A percentile compares a stretch with the other conserved stretches of the same genome.
Evolutionary conservation across 2,329 filamentous ascomycete species (phyloP).

Genomic region (Pseudocercospora fuligena): DNA sequence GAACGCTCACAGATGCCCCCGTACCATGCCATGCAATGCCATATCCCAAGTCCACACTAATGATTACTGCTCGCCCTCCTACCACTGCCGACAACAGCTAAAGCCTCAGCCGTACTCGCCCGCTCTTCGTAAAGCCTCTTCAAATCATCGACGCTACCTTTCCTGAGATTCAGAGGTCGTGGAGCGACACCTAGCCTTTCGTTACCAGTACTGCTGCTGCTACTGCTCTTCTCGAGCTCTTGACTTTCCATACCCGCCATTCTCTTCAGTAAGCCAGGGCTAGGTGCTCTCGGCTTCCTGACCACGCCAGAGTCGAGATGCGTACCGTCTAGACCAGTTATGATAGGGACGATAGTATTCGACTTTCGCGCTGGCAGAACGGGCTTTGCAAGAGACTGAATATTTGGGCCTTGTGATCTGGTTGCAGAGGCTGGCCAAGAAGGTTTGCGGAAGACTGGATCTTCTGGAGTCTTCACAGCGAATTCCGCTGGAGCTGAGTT

Average conservation of each 20-base stretch:
- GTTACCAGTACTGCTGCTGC: slow-evolving; percentile 7
- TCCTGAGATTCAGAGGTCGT: slow-evolving; percentile 48
- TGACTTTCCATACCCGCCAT: slow-evolving; percentile 51
- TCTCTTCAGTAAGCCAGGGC: slow-evolving; percentile 50
- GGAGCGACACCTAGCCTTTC: slow-evolving; percentile 29
- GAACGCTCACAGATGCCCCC: not conserved
- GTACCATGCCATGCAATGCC: not conserved
- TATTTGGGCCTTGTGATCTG: slow-evolving; percentile 21
- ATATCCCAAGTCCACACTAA: not conserved
- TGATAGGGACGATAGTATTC: slow-evolving; percentile 24
- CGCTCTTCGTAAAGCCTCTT: slow-evolving; percentile 55
- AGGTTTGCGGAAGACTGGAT: slow-evolving; percentile 39
- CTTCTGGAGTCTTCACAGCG: slow-evolving; percentile 20
- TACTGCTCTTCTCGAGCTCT: slow-evolving; percentile 11
- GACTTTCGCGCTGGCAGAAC: slow-evolving; percentile 23
- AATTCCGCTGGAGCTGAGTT: slow-evolving; percentile 15
- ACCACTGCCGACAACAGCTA: slow-evolving; percentile 26
- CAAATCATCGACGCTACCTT: slow-evolving; percentile 54
- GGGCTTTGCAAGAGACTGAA: slow-evolving; percentile 33
- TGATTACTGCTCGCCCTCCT: slow-evolving; percentile 23
- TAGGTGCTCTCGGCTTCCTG: slow-evolving; percentile 42
- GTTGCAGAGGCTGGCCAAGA: slow-evolving; percentile 41
- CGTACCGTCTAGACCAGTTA: slow-evolving; percentile 13
- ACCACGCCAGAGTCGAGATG: slow-evolving; percentile 14
- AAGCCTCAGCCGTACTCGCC: slow-evolving; percentile 43